A percentile compares a stretch with the other conserved stretches of the same genome.
phyloP scores from a whole-genome alignment of 2,329 filamentous ascomycete genomes.

The Pyrenophora graminea region DNA sequence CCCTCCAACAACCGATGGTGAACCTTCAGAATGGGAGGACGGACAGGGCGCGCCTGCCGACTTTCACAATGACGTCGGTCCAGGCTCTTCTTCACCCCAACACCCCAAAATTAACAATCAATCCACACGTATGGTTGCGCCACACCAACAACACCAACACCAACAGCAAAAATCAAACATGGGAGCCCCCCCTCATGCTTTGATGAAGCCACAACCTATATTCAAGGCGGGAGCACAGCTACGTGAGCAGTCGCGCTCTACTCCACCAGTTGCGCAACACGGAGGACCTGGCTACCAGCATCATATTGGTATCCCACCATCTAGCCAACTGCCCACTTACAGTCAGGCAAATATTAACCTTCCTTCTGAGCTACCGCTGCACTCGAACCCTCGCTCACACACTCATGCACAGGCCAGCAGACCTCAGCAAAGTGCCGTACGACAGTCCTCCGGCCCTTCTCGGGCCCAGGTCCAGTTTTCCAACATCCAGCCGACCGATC shows the following conservation, averaged over 20 bases:
- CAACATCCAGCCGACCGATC: slow-evolving; percentile 1
- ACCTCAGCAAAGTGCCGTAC: slow-evolving; percentile 4
- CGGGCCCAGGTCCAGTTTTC: neutral
- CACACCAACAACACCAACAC: slow-evolving; percentile 11
- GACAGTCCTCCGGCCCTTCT: neutral
- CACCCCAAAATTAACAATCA: slow-evolving; percentile 13
- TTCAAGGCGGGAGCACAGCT: slow-evolving; percentile 22
- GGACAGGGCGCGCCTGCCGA: slow-evolving; percentile 15
- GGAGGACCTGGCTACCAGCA: slow-evolving; percentile 3
- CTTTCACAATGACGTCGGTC: slow-evolving; percentile 3
- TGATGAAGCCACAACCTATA: slow-evolving; percentile 8
- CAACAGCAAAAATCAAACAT: slow-evolving; percentile 7
- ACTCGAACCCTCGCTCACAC: neutral
- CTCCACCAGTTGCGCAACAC: slow-evolving; percentile 5
- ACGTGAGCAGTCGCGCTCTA: slow-evolving; percentile 25
- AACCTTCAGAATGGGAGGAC: slow-evolving; percentile 21
- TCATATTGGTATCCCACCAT: neutral
- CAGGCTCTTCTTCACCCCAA: slow-evolving; percentile 15
- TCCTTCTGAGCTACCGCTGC: neutral
- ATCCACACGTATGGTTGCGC: neutral
- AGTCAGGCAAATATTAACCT: slow-evolving; percentile 10
- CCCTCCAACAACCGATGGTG: slow-evolving; percentile 44
- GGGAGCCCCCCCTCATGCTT: neutral
- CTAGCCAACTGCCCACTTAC: slow-evolving; percentile 18
- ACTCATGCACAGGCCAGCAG: neutral